These are phyloP conservation scores for Chrysosphaeria jannelii DNA, from an alignment of 2,329 filamentous ascomycete species.

Conservation along the genomic window DNA sequence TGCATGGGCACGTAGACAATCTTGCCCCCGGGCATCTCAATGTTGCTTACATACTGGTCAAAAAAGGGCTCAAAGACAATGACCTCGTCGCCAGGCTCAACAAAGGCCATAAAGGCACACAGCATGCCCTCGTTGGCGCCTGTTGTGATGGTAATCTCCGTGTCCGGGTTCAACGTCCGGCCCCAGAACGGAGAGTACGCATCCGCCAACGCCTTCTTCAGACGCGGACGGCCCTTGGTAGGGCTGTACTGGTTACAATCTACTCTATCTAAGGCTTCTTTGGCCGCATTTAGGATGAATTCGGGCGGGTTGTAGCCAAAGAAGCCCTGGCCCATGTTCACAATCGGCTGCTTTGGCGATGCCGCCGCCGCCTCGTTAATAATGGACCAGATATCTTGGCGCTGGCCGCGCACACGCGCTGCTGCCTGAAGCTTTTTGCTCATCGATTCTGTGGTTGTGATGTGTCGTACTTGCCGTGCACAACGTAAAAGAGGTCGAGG, in stretches of 20 bases:
- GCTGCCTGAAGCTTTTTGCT: constrained; percentile 11
- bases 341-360: constrained; percentile 19
- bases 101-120: constrained; percentile 90
- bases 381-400: constrained; percentile 15
- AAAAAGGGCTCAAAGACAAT: constrained; percentile 98
- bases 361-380: constrained; percentile 20
- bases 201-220: constrained; percentile 79
- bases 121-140: constrained; percentile 84
- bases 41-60: constrained; percentile 97
- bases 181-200: constrained; percentile 81
- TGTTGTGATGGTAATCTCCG: constrained; percentile 82
- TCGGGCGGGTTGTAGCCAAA: constrained; percentile 83
- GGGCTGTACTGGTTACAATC: constrained; percentile 98
- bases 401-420: constrained; percentile 11
- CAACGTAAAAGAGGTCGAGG: no score
- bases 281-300: constrained; percentile 78
- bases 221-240: constrained; percentile 67
- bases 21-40: constrained; percentile 88
- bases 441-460: no score
- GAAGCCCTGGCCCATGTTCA: constrained; percentile 31
- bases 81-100: constrained; percentile 83
- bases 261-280: constrained; percentile 61
- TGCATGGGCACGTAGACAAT: constrained; percentile 90
- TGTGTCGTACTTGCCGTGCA: no score
- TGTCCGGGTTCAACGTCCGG: constrained; percentile 54